Base-by-base conservation (phyloP, 2,329 filamentous ascomycete genomes). In the Calonectria crousiana region DNA sequence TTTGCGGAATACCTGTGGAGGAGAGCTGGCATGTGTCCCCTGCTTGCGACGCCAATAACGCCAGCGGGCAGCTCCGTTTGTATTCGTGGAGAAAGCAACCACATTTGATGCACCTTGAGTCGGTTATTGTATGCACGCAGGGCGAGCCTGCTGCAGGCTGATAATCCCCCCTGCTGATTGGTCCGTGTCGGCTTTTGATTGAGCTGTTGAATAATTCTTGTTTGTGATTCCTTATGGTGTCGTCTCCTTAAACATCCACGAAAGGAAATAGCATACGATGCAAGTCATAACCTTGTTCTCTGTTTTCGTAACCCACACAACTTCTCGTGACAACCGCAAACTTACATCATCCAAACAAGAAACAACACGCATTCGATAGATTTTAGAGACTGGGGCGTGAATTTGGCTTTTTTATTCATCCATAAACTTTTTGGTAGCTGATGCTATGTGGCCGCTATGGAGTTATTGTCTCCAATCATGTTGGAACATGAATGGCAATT, bases 61-160 rank as follows among this genome's bases (percentile, higher is more conserved):
- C 66, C 51, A 70, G 65, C 67, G 72, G 72, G 49, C 58, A 51
- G 49, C n/a, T 66, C 71, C 71, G 58, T 53, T 38, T 58, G 58
- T 41, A 66, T 30, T 26, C 34, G 51, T 36, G 58, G 32, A 69
- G 30, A 66, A 28, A 58, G 36, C 58, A 32, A 44, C 53, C 51
- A 41, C 65, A 53, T 28, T 47, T 41, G 66, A 44, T 49, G 38
- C 65, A 62, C 41, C 36, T 41, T 38, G 56, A 38, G 14, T 41
- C 3, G 14, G 26, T 41, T 36, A 30, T 62, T 38, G 34, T 34
- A 62, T 41, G 56, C 56, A 62, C 41, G 36, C 56, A 62, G 23
- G 14, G 14, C n/a, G 36, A 38, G 30, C n/a, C 60, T 47, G 26
- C 41, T 32, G 36, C 41, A 18, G 16, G 13, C 23, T 62, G 34